Base-by-base conservation (phyloP, 2,329 filamentous ascomycete genomes). In the Botryosphaeria dothidea region DNA sequence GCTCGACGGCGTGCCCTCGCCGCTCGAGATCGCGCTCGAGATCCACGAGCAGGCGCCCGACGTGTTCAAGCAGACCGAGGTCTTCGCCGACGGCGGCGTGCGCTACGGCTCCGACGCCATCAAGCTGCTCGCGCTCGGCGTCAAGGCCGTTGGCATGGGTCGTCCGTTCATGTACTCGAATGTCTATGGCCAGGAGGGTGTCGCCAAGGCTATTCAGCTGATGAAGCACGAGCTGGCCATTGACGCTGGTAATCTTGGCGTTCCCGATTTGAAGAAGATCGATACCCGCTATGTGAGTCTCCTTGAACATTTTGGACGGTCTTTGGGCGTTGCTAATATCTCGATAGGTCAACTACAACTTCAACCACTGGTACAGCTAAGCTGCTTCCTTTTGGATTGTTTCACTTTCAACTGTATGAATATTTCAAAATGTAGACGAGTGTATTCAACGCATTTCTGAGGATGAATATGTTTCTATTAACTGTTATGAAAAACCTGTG, bases 11-110 rank as follows among this genome's bases (percentile, higher is more conserved):
- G 81, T 84, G 2, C 88, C 90, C 0, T 90, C 85, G 0, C 86
- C 90, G 0, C 87, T 90, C 11, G 91, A 95, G 71, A 87, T 94
- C 58, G 90, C 90, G 4, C 85, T 92, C 8, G 91, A 92, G 67
- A 89, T 92, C 62, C 89, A 91, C 75, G 88, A 86, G n/a, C 65
- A 74, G 15, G 76, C 71, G 17, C 78, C 78, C 0, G 73, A 77
- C 17, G 72, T 81, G 19, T 79, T 80, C 68, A 68, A 73, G 54
- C 67, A 78, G 62, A 69, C 78, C 17, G 78, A 80, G 56, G 75
- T 81, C 7, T 78, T 73, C 56, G 77, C 75, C 5, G 78, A 80
- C 52, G 77, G 78, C 4, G 78, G 79, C 62, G 75, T 79, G 4
- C 72, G 78, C 15, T 78, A 78, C 57, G 78, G 77, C 34, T 70